Evolutionary conservation across 2,329 filamentous ascomycete genomes (phyloP).

Genomic region (Coniochaeta ligniaria): DNA sequence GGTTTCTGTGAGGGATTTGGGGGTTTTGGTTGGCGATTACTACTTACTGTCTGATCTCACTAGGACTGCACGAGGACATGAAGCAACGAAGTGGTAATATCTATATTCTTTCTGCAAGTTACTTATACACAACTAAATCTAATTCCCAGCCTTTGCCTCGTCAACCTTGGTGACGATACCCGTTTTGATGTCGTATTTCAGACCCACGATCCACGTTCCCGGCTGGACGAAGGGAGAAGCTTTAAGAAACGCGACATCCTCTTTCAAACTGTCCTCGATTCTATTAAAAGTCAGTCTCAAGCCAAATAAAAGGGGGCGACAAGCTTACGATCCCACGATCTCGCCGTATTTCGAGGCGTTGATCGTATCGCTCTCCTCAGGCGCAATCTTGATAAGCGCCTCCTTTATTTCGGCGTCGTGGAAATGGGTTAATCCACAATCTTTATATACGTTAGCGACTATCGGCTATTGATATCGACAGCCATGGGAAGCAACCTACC

Average conservation of each 20-base stretch:
- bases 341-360: neutral
- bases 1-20: neutral
- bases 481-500: neutral
- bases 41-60: no score
- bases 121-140: neutral
- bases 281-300: neutral
- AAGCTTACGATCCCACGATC: neutral
- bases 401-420: neutral
- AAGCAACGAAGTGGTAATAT: no score
- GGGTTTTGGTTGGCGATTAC: no score
- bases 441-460: neutral
- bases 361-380: neutral
- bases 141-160: conserved; percentile 8
- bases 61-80: no score
- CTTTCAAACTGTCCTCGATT: neutral
- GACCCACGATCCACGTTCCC: neutral
- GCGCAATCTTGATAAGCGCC: neutral
- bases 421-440: neutral
- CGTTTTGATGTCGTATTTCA: neutral
- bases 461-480: no score
- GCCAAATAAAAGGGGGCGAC: neutral
- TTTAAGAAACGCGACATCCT: neutral
- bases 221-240: neutral
- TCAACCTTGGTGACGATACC: conserved; percentile 12
- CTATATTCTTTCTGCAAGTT: no score